Base-by-base conservation (phyloP, 108 stramenopile species). In the Parietichytrium sp. region DNA sequence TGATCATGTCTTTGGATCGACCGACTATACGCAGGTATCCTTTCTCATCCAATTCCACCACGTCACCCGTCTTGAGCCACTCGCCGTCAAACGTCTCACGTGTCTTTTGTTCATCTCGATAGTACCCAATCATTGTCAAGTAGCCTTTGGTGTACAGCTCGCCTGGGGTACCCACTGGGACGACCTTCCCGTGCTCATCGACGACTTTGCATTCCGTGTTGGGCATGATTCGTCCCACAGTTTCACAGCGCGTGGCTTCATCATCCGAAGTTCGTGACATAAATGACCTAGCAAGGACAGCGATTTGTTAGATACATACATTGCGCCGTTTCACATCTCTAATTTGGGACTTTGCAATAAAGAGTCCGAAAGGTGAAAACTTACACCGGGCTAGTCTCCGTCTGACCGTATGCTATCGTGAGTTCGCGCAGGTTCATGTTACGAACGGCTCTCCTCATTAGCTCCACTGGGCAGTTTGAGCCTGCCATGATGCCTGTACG, bases 41-140 rank as follows among this genome's bases (percentile, higher is more conserved):
- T 33, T 84, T 48, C 48, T 38, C 48, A 49, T 55, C 33, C 79
- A 80, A 31, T 27, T 48, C 79, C 12, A 7, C 79, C 33, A 84
- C 49, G 79, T 84, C 83, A 25, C 83, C 83, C 48, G 83, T 80
- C 26, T 29, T 13, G 18, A 84, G 18, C 79, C 79, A 83, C 25
- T 54, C 54, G 42, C 54, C 83, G 30, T 52, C 51, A 15, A 80
- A 16, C 4, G 38, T 25, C 3, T 30, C 80, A n/a, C 6, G 7
- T 3, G 83, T 84, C 54, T 54, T 23, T 51, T 55, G 80, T 38
- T 13, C 33, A 45, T 79, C 54, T 8, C 45, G 36, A 10, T 29
- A 42, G 61, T 84, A 84, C 18, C 83, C 83, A 47, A 81, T 84
- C 50, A 84, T 52, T 4, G 81, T 80, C 23, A 47, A 4, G 54